Evolutionary conservation across 257 asterid species (phyloP), one percentile per base, ranked within the genome.

Genomic region (Mitragyna speciosa): DNA sequence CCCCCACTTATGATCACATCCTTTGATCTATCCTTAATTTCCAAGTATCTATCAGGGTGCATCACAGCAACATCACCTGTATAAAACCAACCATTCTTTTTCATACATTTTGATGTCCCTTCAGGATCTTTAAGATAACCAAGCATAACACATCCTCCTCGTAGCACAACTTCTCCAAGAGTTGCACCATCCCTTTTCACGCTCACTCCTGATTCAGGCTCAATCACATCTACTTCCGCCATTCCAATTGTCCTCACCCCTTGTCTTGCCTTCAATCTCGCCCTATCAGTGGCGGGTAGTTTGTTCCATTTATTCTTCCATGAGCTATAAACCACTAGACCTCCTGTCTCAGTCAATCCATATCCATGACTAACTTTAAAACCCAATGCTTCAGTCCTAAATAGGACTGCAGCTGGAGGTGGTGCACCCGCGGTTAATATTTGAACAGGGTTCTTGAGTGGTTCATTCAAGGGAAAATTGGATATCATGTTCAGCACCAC

Each of bases 31-130:
- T 93, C 97, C 84, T 90, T 93, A 26, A 93, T 89, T 61, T 93
- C 95, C 68, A 93, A 19, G 81, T 91, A 93, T 5, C 97, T 95
- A 65, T 93, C 97, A 2, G 91, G 87, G 78, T 93, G 97, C 90
- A 93, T 89, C 73, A 93, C 97, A 4, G 87, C 97, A 0, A 93
- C 97, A 54, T 93, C 97, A 22, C 97, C 97, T 0, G 97, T 93
- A 84, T 80, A 91, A 49, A 93, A 90, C 96, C 97, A 91, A 19
- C 97, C 96, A 56, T 87, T 72, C 2, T 79, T 52, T 66, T 69
- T 87, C 95, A 90, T 77, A 70, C 83, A 77, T 69, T 87, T 83
- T 2, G 89, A 76, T 10, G 93, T 93, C n/a, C 89, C 93, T 20
- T 86, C 85, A 0, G 88, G 89, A 70, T 93, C 95, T 81, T 88